Conservation (phyloP, 2,329 filamentous ascomycete genomes). For the Ascochyta clinopodiicola region DNA sequence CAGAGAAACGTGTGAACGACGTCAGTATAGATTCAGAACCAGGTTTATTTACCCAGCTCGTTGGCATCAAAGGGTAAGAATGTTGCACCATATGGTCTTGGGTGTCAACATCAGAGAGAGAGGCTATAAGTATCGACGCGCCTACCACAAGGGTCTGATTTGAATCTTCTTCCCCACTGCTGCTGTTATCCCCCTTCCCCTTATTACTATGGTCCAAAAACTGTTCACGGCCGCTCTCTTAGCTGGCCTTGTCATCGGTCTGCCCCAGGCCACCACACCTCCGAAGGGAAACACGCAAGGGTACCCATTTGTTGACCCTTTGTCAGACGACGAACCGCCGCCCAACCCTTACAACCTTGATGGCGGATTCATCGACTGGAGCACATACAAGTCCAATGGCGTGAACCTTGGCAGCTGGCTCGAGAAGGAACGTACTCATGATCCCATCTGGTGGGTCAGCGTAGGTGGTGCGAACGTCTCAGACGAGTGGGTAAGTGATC, state of each 20-base stretch:
- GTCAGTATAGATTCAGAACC: not conserved
- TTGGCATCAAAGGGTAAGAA: not conserved
- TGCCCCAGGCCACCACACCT: not conserved
- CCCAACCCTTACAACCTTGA: not conserved
- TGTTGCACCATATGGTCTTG: not conserved
- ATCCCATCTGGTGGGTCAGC: conserved; percentile 32
- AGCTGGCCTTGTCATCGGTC: not conserved
- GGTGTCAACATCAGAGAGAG: not conserved
- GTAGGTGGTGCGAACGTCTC: conserved; percentile 2
- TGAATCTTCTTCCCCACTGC: not conserved
- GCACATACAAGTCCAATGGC: conserved; percentile 15
- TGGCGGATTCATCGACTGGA: conserved; percentile 15
- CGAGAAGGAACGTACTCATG: conserved; percentile 32
- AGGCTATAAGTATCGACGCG: not conserved
- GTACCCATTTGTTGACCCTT: not conserved
- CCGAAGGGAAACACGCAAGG: not conserved
- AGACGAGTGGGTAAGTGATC: conserved; percentile 16
- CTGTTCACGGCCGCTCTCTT: not conserved
- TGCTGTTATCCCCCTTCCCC: not conserved
- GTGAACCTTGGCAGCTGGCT: conserved; percentile 44
- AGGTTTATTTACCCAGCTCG: not conserved
- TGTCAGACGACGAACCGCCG: not conserved
- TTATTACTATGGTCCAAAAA: not conserved
- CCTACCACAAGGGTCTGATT: not conserved
- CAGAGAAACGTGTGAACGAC: not conserved